These are phyloP conservation scores for Fulvia fulva DNA, from an alignment of 2,329 filamentous ascomycete species.

Conservation along the genomic window DNA sequence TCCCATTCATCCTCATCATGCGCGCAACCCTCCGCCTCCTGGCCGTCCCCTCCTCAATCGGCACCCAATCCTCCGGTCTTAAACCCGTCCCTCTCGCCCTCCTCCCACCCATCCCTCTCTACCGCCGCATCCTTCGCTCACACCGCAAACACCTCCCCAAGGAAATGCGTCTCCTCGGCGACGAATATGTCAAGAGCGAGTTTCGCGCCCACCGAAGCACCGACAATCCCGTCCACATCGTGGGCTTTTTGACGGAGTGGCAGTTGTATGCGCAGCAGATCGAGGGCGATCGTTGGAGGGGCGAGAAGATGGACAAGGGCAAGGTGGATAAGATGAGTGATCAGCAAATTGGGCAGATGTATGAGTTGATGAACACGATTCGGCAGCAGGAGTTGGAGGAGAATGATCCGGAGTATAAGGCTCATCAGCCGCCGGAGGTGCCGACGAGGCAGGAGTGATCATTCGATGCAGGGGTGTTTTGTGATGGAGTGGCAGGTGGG, in stretches of 20 bases:
- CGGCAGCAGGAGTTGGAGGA: conserved; percentile 49
- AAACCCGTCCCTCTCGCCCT: conserved; percentile 59
- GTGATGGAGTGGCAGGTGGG: background rate
- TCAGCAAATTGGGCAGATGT: conserved; percentile 88
- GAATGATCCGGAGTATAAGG: conserved; percentile 37
- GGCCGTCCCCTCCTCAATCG: conserved; percentile 32
- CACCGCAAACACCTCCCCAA: conserved; percentile 73
- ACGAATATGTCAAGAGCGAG: conserved; percentile 89
- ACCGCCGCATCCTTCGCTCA: conserved; percentile 78
- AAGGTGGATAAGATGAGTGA: conserved; percentile 96
- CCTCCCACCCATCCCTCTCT: conserved; percentile 82
- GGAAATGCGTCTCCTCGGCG: conserved; percentile 77
- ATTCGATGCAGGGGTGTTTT: background rate
- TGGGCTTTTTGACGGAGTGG: conserved; percentile 95
- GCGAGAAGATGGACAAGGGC: conserved; percentile 73
- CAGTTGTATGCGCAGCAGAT: conserved; percentile 90
- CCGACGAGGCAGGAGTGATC: background rate
- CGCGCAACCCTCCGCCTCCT: conserved; percentile 27
- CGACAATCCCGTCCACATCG: conserved; percentile 89
- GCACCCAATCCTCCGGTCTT: conserved; percentile 34
- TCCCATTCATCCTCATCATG: conserved; percentile 15
- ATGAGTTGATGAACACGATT: conserved; percentile 88
- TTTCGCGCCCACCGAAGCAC: conserved; percentile 78
- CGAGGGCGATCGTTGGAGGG: conserved; percentile 81
- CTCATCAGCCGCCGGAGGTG: conserved; percentile 16